Evolutionary conservation across 2,329 filamentous ascomycete species (phyloP).

Genomic region (Scedosporium boydii): DNA sequence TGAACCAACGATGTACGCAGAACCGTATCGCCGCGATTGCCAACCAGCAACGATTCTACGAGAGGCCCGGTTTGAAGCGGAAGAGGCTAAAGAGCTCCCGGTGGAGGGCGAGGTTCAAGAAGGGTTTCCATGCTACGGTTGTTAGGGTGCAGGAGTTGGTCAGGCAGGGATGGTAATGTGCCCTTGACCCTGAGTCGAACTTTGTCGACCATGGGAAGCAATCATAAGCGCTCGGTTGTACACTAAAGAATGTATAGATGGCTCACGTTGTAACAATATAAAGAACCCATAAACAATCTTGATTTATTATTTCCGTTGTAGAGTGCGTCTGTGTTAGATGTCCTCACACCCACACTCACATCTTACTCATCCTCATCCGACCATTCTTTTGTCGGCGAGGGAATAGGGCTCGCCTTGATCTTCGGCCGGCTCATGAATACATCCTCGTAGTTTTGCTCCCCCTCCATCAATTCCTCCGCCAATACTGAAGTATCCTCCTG

Average conservation of each 20-base stretch:
- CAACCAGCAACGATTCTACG: conserved; percentile 57
- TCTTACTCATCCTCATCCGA: conserved; percentile 12
- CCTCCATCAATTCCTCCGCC: conserved; percentile 58
- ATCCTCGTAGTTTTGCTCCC: conserved; percentile 65
- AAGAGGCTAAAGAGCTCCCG: conserved; percentile 64
- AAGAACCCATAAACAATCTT: background rate
- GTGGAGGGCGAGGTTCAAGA: conserved; percentile 60
- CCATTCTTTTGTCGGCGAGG: conserved; percentile 34
- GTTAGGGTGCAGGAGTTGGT: conserved; percentile 59
- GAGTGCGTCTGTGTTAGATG: background rate
- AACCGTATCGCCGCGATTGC: conserved; percentile 53
- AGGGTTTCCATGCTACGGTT: conserved; percentile 56
- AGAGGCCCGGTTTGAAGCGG: conserved; percentile 64
- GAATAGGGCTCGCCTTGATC: conserved; percentile 64
- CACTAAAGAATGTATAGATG: conserved; percentile 8
- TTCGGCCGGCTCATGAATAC: conserved; percentile 80
- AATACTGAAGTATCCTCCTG: conserved; percentile 36
- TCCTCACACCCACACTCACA: background rate
- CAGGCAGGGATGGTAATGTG: conserved; percentile 63
- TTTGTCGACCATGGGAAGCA: background rate
- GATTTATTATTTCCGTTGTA: too few relatives aligned
- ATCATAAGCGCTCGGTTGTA: background rate
- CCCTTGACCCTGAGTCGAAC: background rate
- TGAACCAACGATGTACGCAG: conserved; percentile 26
- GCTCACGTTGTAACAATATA: background rate